Evolutionary conservation across 106 monocot species (phyloP).

Genomic region (Chionographis japonica): DNA sequence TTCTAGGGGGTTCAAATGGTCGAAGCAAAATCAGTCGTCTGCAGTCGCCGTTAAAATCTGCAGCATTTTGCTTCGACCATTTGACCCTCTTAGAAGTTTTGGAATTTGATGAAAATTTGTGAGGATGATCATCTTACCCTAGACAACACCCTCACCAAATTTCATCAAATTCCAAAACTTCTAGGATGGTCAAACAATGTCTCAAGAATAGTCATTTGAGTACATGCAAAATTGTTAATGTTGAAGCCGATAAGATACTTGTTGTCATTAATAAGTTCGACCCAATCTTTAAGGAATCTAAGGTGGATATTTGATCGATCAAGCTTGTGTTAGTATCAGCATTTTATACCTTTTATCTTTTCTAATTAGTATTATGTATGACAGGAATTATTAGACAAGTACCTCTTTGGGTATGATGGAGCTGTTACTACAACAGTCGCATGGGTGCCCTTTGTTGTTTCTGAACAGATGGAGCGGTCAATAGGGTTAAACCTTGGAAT

Average conservation of each 20-base stretch:
- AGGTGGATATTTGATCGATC: conserved; percentile 31
- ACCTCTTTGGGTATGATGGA: conserved; percentile 38
- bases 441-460: conserved; percentile 35
- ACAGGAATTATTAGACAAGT: conserved; percentile 61
- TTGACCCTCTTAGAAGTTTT: no score
- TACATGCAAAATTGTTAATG: conserved; percentile 27
- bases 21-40: no score
- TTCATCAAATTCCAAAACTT: no score
- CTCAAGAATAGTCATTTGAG: conserved; percentile 40
- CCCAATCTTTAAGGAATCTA: conserved; percentile 45
- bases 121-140: no score
- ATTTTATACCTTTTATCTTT: neutral
- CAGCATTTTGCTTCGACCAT: no score
- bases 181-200: no score
- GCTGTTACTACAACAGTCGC: conserved; percentile 5
- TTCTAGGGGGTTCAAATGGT: no score
- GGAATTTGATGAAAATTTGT: no score
- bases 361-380: conserved; percentile 16
- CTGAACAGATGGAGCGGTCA: conserved; percentile 49
- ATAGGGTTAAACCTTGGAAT: conserved; percentile 40
- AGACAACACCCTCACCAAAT: no score
- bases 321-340: neutral
- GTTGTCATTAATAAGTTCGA: conserved; percentile 34
- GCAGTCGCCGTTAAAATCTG: no score
- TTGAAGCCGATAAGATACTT: conserved; percentile 23